A percentile compares a stretch with the other conserved stretches of the same genome.
phyloP scores from a whole-genome alignment of 164 flowering plant genomes.

The Sedum album region DNA sequence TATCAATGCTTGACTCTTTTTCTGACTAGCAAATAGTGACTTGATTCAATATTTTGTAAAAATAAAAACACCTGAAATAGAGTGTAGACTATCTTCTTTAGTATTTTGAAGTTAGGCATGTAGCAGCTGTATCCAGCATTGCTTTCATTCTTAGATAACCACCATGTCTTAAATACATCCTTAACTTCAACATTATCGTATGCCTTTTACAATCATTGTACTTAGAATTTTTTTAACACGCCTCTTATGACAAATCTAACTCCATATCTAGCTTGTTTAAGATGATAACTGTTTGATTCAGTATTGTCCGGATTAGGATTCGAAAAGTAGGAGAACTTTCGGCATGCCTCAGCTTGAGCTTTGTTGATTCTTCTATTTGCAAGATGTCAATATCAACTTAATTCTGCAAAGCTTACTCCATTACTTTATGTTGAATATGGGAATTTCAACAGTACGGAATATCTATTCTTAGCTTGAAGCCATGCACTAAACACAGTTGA shows the following conservation, averaged over 20 bases:
- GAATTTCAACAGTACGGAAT: neutral
- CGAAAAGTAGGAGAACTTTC: no score
- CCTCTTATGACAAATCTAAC: neutral
- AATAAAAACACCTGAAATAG: no score
- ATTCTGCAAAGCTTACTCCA: neutral
- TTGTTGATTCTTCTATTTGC: neutral
- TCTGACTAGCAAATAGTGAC: neutral
- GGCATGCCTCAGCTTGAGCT: no score
- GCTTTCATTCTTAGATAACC: neutral
- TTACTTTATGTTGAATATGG: neutral
- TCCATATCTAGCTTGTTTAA: no score
- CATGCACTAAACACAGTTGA: neutral
- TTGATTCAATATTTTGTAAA: neutral
- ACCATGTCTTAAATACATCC: neutral
- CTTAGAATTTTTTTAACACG: neutral
- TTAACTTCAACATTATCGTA: neutral
- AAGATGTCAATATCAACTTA: no score
- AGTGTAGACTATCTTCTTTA: no score
- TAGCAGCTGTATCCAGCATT: slow-evolving; percentile 1
- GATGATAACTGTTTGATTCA: no score
- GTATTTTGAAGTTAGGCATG: neutral
- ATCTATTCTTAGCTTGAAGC: slow-evolving; percentile 1
- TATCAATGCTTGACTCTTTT: neutral
- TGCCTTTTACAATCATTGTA: neutral
- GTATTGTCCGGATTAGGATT: no score